Percentiles rank a stretch among this genome's conserved stretches.
Conservation (phyloP, 148 eudicot species). For the Persicaria maculosa region DNA sequence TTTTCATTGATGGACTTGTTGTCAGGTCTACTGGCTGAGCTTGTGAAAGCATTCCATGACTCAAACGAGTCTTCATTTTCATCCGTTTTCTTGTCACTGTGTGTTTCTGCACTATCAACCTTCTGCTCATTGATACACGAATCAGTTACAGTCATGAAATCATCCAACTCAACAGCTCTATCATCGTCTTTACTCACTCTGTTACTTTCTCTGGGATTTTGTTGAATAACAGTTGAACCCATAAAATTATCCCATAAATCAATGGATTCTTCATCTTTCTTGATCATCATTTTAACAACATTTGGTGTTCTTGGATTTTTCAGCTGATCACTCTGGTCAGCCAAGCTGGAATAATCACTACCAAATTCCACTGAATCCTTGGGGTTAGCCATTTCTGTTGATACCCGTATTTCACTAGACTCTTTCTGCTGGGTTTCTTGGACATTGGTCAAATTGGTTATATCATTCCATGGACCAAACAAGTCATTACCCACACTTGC, state of each 20-base stretch:
- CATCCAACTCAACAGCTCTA: slow-evolving; percentile 44
- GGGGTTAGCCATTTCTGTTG: slow-evolving; percentile 10
- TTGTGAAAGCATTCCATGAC: slow-evolving; percentile 30
- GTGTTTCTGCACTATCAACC: not conserved
- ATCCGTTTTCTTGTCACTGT: slow-evolving; percentile 10
- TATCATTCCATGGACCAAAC: slow-evolving; percentile 17
- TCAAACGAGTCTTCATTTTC: slow-evolving; percentile 24
- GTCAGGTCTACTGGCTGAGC: slow-evolving; percentile 20
- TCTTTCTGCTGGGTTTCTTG: slow-evolving; percentile 3
- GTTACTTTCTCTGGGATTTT: slow-evolving; percentile 15
- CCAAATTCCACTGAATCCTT: slow-evolving; percentile 40
- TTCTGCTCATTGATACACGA: slow-evolving; percentile 10
- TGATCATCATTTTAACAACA: slow-evolving; percentile 16
- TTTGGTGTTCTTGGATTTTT: slow-evolving; percentile 13
- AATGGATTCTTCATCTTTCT: slow-evolving; percentile 33
- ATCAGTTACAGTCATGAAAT: slow-evolving; percentile 28
- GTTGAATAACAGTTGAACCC: slow-evolving; percentile 17
- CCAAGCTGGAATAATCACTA: slow-evolving; percentile 26
- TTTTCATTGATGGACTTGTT: slow-evolving; percentile 3
- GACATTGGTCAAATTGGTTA: slow-evolving; percentile 14
- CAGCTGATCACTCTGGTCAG: slow-evolving; percentile 15
- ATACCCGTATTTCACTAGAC: not conserved
- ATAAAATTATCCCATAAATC: slow-evolving; percentile 49
- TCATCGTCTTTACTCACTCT: slow-evolving; percentile 20
- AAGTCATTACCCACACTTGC: slow-evolving; percentile 12